Base-by-base conservation (phyloP, 78 protist genomes). In the Monosiga brevicollis region DNA sequence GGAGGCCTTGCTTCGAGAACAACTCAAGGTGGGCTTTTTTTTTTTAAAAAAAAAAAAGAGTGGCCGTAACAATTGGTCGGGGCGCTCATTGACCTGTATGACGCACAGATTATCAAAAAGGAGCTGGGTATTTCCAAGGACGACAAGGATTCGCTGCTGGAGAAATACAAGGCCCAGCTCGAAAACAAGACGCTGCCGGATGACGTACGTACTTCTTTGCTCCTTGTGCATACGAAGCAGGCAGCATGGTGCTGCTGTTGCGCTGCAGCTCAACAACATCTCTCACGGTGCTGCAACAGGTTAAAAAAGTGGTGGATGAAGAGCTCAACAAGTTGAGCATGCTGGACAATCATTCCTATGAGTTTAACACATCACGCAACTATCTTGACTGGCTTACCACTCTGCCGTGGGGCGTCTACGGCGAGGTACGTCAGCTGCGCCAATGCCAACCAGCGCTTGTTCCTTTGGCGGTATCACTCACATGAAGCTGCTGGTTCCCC, bases 371-470 rank as follows among this genome's bases (percentile, higher is more conserved):
- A n/a, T 84, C 97, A 23, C 90, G 97, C 62, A 94, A 90, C 83
- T 96, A 96, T 76, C 91, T 96, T 73, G 99, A 96, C 83, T 95
- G 98, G 98, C 79, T 95, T 26, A 93, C 96, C 2, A 9, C 41
- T 1, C 80, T 96, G 23, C 98, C 98, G 34, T 95, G 97, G 98
- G 91, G 93, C 38, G 32, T 84, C 29, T 76, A 26, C 81, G 34
- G 88, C 26, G 37, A 80, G 42, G 95, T 91, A 75, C 86, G 82
- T 75, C 81, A n/a, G n/a, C n/a, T n/a, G n/a, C n/a, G n/a, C n/a
- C n/a, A n/a, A n/a, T n/a, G n/a, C n/a, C n/a, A n/a, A n/a, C n/a
- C n/a, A n/a, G n/a, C n/a, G n/a, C n/a, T n/a, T n/a, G n/a, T n/a
- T n/a, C n/a, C n/a, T n/a, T n/a, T n/a, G n/a, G n/a, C n/a, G n/a